Base-by-base conservation (phyloP, 75 land plant species). In the Azolla pinnata region DNA sequence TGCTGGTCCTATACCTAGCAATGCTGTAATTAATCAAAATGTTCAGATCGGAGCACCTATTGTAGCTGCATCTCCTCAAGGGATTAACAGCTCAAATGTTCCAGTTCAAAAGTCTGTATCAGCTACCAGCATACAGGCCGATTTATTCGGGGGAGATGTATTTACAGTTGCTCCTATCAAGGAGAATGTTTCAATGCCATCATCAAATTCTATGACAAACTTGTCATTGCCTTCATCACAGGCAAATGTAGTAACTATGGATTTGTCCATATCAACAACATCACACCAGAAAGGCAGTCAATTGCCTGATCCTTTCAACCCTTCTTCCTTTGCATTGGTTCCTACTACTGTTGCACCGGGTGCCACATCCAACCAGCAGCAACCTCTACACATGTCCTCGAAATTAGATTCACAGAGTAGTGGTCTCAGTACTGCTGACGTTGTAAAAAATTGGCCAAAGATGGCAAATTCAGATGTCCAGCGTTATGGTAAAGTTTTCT, bases 401-500 rank as follows among this genome's bases (percentile, higher is more conserved):
- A n/a, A n/a, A n/a, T n/a, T n/a, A n/a, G n/a, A n/a, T n/a, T n/a
- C n/a, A n/a, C n/a, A n/a, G n/a, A n/a, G n/a, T n/a, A n/a, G n/a
- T n/a, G n/a, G n/a, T n/a, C n/a, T n/a, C n/a, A n/a, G n/a, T n/a
- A n/a, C n/a, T n/a, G n/a, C 65, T 54, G 54, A 52, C 14, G 29
- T 24, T 29, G 9, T 29, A 52, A 52, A 27, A 24, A 52, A 4
- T 52, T 92, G 97, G 97, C 95, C 95, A 32, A 85, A 64, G 46
- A 80, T 88, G 72, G 80, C 79, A 32, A 68, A 60, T 31, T 60
- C 81, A 58, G 74, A 82, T 64, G 65, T 81, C 35, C 89, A 76
- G 59, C 83, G 84, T 44, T 92, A 92, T 57, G 73, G 69, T 1
- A 75, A 73, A 31, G 79, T 92, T 21, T 92, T 92, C 65, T 23